phyloP scores from a whole-genome alignment of 306 rosid genomes.

The Fragaria iinumae region DNA sequence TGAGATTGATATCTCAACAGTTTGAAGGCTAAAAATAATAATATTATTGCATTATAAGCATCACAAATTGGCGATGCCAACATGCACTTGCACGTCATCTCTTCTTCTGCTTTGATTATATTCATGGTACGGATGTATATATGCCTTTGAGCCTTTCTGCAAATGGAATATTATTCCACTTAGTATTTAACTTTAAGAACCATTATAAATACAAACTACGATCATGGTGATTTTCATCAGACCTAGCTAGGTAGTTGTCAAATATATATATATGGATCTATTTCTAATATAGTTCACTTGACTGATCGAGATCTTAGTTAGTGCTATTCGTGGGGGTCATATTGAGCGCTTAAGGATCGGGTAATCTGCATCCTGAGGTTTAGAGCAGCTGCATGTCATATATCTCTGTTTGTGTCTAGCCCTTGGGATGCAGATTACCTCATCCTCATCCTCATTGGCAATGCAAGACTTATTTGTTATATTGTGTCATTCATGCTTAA shows the following conservation, averaged over 20 bases:
- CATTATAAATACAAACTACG: neutral
- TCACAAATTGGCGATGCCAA: neutral
- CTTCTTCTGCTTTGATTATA: neutral
- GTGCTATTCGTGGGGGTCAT: neutral
- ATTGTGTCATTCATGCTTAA: no score
- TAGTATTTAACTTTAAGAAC: neutral
- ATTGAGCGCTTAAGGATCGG: neutral
- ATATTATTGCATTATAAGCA: neutral
- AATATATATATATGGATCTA: no score
- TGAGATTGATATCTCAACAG: no score
- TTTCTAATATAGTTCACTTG: neutral
- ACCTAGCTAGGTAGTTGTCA: neutral
- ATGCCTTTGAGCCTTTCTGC: neutral
- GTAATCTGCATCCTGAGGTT: conserved; percentile 1
- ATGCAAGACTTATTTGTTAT: neutral
- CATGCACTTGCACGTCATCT: neutral
- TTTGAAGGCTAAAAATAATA: neutral
- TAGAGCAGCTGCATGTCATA: neutral
- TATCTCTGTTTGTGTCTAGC: neutral
- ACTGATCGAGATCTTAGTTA: neutral
- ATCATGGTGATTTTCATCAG: neutral
- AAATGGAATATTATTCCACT: neutral
- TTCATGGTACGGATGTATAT: neutral
- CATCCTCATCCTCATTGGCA: neutral
- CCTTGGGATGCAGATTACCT: conserved; percentile 5